Evolutionary conservation across 1,284 basidiomycete genomes (phyloP).

Genomic region (Ustilago vetiveriae): DNA sequence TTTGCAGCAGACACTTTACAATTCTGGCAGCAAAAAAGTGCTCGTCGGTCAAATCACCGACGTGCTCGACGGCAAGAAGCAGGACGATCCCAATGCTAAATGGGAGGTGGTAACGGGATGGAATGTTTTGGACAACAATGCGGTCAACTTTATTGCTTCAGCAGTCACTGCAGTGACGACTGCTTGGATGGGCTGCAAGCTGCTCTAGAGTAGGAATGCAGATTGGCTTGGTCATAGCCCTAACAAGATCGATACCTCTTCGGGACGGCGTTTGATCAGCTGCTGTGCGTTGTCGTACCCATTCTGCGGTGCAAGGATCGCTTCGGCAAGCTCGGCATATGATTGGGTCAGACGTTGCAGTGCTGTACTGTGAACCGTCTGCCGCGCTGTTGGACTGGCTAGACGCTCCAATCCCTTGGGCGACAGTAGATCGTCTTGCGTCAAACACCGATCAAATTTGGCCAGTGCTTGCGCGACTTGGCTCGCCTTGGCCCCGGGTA

Average conservation of each 20-base stretch:
- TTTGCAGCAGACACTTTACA: slow-evolving; percentile 83
- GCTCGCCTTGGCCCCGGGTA: background rate
- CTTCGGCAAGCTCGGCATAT: slow-evolving; percentile 28
- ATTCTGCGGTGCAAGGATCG: slow-evolving; percentile 8
- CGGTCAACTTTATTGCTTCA: slow-evolving; percentile 57
- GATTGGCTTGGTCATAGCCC: too few species aligned
- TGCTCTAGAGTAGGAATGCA: slow-evolving; percentile 11
- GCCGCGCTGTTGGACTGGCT: slow-evolving; percentile 18
- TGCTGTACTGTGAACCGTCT: slow-evolving; percentile 28
- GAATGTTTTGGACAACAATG: slow-evolving; percentile 80
- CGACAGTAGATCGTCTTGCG: slow-evolving; percentile 42
- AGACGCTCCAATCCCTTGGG: slow-evolving; percentile 25
- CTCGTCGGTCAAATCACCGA: slow-evolving; percentile 66
- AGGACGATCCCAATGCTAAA: slow-evolving; percentile 58
- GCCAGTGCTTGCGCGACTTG: slow-evolving; percentile 14
- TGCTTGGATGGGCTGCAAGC: slow-evolving; percentile 21
- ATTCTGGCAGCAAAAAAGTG: slow-evolving; percentile 74
- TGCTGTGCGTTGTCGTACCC: slow-evolving; percentile 7
- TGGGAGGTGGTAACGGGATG: slow-evolving; percentile 75
- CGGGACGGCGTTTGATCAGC: slow-evolving; percentile 23
- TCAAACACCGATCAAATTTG: slow-evolving; percentile 35
- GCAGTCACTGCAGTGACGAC: slow-evolving; percentile 22
- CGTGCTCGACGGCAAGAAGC: slow-evolving; percentile 6
- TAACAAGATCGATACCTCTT: slow-evolving; percentile 45
- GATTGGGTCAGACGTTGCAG: slow-evolving; percentile 24